A percentile compares a stretch with the other conserved stretches of the same genome.
phyloP scores from a whole-genome alignment of 2,329 filamentous ascomycete species.

The Ascochyta lentis region DNA sequence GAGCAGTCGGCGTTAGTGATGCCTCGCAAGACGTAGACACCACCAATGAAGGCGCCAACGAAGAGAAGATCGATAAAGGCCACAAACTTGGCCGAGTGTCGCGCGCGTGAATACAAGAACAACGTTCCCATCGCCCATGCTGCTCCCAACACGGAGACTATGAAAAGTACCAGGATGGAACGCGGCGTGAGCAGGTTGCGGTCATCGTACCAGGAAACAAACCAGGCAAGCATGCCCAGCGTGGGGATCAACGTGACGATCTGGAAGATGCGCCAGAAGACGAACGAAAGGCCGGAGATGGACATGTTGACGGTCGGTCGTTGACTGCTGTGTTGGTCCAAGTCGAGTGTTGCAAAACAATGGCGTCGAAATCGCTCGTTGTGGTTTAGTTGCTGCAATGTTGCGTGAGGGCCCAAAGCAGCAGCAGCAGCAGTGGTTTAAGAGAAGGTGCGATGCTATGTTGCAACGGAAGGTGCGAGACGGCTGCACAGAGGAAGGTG shows the following conservation, averaged over 20 bases:
- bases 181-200: slow-evolving; percentile 64
- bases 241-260: slow-evolving; percentile 68
- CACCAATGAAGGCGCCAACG: slow-evolving; percentile 68
- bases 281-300: slow-evolving; percentile 64
- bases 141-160: slow-evolving; percentile 65
- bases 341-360: background rate
- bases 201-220: slow-evolving; percentile 65
- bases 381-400: background rate
- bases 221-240: slow-evolving; percentile 67
- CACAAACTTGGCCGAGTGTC: slow-evolving; percentile 66
- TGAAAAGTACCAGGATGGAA: slow-evolving; percentile 70
- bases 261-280: slow-evolving; percentile 66
- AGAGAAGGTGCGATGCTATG: slow-evolving; percentile 1
- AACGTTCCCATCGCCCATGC: slow-evolving; percentile 68
- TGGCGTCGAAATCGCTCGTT: background rate
- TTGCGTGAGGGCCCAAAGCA: slow-evolving; percentile 1
- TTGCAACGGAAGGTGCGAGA: slow-evolving; percentile 3
- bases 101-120: slow-evolving; percentile 64
- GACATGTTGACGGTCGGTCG: slow-evolving; percentile 48
- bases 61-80: slow-evolving; percentile 67
- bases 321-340: background rate
- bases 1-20: slow-evolving; percentile 72
- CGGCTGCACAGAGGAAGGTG: slow-evolving; percentile 5
- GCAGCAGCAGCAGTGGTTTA: background rate
- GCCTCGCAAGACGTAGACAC: slow-evolving; percentile 63